Evolutionary conservation across 768 basidiomycete genomes (phyloP), one percentile per base, ranked within the genome.

Genomic region (Boletus reticulatus): DNA sequence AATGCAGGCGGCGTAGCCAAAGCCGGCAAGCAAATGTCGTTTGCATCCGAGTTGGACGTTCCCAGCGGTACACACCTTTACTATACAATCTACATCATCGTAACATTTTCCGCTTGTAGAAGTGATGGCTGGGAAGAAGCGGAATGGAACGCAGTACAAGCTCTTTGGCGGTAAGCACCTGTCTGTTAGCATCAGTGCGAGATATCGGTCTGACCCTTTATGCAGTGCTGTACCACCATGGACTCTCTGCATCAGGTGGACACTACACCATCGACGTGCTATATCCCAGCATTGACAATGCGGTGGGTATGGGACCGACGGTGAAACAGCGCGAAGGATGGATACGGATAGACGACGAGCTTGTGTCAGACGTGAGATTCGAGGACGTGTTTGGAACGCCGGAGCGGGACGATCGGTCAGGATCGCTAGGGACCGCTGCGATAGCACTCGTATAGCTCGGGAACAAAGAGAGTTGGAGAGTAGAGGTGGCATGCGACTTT

Each of bases 261-360:
- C 96, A 98, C 72, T 98, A 98, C 74, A 98, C 95, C 4, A 82
- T 96, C 45, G 89, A 94, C 63, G 89, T 95, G 11, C 75, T 95
- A 3, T 87, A 92, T 62, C 89, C 88, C 4, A 81, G 82, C 59
- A 78, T 85, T 36, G 82, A 80, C 68, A 73, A 79, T 11, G 65
- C 59, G 52, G 44, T 50, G n/a, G 50, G 53, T 6, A 31, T 42
- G 10, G 63, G 63, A 38, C 48, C 58, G 17, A 55, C 45, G 6
- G 53, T 57, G 10, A 67, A 62, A 27, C 74, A 77, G 2, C 77
- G 79, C 6, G 85, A 89, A 54, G 87, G 83, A 11, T 98, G 96
- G 96, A 78, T 97, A 57, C 85, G 95, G 48, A 89, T 98, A 50
- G 95, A 98, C 70, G 96, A 98, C 66, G 95, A 97, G 70, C 75